A percentile compares a stretch with the other conserved stretches of the same genome.
These are phyloP conservation scores for Leccinellum luteum DNA, from an alignment of 768 basidiomycete species.

Conservation along the genomic window DNA sequence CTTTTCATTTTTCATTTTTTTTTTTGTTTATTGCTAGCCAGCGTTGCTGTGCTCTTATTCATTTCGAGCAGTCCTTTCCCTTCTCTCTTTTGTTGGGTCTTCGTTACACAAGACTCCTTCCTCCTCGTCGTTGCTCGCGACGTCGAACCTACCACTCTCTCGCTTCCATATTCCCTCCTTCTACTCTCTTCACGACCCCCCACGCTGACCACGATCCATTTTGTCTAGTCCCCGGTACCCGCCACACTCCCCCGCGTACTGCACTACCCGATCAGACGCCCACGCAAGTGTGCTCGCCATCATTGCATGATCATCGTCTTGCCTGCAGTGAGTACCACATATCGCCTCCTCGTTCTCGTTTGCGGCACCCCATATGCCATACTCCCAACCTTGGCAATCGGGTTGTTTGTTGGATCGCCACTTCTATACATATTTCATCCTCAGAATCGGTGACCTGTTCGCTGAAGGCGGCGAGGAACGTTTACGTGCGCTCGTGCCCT, in stretches of 20 bases:
- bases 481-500: background rate
- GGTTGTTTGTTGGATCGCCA: background rate
- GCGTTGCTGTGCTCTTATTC: conserved; percentile 34
- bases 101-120: conserved; percentile 24
- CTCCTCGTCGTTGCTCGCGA: conserved; percentile 22
- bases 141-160: conserved; percentile 19
- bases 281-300: conserved; percentile 39
- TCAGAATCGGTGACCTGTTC: conserved; percentile 6
- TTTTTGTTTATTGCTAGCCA: conserved; percentile 15
- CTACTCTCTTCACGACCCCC: conserved; percentile 28
- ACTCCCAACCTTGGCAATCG: background rate
- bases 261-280: conserved; percentile 26
- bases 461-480: background rate
- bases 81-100: conserved; percentile 25
- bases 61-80: conserved; percentile 18
- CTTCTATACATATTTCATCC: conserved; percentile 15
- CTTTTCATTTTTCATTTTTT: conserved; percentile 8
- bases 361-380: conserved; percentile 6
- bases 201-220: conserved; percentile 41
- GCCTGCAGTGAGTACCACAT: conserved; percentile 34
- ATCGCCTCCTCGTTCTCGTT: conserved; percentile 5
- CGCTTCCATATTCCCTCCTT: conserved; percentile 24
- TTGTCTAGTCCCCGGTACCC: conserved; percentile 24
- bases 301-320: conserved; percentile 42
- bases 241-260: conserved; percentile 34